Percentiles rank a stretch among this genome's conserved stretches.
These are phyloP conservation scores for Caryopteris hybrid DNA, from an alignment of 305 asterid genomes.

Conservation along the genomic window DNA sequence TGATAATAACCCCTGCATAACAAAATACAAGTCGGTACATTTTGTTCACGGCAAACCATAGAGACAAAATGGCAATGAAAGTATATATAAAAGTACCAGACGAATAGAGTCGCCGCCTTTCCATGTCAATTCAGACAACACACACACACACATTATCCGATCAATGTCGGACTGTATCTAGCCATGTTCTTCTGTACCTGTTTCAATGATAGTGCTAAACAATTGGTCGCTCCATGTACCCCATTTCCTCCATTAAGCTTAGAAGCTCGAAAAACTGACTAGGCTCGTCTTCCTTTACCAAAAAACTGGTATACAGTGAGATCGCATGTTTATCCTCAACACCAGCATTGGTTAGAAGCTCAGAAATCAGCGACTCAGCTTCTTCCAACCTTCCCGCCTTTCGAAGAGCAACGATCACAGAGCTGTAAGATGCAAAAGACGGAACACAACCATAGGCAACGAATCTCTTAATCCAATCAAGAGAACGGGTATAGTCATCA, in stretches of 20 bases:
- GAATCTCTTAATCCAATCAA: conserved; percentile 27
- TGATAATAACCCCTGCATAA: too few species aligned
- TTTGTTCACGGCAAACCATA: too few species aligned
- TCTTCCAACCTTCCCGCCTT: conserved; percentile 24
- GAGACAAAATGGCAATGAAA: too few species aligned
- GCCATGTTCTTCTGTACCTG: not conserved
- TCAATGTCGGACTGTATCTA: too few species aligned
- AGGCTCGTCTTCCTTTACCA: conserved; percentile 25
- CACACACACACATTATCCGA: too few species aligned
- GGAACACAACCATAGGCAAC: conserved; percentile 15
- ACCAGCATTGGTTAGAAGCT: conserved; percentile 20
- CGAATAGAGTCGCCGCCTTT: too few species aligned
- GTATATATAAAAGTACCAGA: too few species aligned
- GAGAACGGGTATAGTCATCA: conserved; percentile 8
- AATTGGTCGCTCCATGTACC: conserved; percentile 28
- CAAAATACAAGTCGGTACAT: too few species aligned
- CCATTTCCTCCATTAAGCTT: conserved; percentile 19
- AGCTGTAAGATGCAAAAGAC: conserved; percentile 17
- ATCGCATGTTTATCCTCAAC: conserved; percentile 28
- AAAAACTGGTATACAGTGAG: conserved; percentile 25
- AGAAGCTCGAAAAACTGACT: conserved; percentile 13
- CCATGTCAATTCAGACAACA: too few species aligned
- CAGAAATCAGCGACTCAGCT: conserved; percentile 24
- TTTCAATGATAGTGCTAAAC: conserved; percentile 1
- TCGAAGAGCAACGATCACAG: conserved; percentile 29